A percentile compares a stretch with the other conserved stretches of the same genome.
Conservation (phyloP, 768 basidiomycete genomes). For the Tricholoma flavovirens region DNA sequence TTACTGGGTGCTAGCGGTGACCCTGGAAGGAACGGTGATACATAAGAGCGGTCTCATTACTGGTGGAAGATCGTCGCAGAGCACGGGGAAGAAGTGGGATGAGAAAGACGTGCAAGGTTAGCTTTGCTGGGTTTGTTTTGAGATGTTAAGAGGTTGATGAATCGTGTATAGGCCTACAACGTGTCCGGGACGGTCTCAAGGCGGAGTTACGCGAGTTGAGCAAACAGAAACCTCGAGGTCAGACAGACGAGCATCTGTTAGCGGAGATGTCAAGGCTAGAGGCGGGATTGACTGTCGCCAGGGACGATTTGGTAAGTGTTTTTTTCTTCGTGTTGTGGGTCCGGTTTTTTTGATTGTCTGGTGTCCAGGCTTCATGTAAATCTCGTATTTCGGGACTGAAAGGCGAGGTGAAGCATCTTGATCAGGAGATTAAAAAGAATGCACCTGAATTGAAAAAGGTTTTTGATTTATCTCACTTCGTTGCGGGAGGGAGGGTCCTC, state of each 20-base stretch:
- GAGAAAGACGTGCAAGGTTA: slow-evolving; percentile 88
- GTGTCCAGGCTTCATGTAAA: slow-evolving; percentile 62
- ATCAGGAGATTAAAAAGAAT: slow-evolving; percentile 60
- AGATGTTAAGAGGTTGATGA: not conserved
- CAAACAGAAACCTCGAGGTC: slow-evolving; percentile 77
- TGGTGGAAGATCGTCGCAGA: slow-evolving; percentile 80
- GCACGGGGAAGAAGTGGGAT: slow-evolving; percentile 84
- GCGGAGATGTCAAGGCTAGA: slow-evolving; percentile 77
- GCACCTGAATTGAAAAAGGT: slow-evolving; percentile 73
- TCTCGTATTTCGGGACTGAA: slow-evolving; percentile 71
- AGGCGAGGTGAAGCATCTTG: slow-evolving; percentile 79
- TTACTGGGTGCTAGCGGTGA: slow-evolving; percentile 60
- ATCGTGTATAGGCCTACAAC: slow-evolving; percentile 32
- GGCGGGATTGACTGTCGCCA: slow-evolving; percentile 63
- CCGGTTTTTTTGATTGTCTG: not conserved
- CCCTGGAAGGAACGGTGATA: slow-evolving; percentile 93
- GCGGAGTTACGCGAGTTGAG: slow-evolving; percentile 76
- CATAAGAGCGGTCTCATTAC: slow-evolving; percentile 98
- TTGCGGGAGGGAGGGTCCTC: not conserved
- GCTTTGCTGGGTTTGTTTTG: not conserved
- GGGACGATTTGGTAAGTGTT: slow-evolving; percentile 73
- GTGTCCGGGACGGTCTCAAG: slow-evolving; percentile 65
- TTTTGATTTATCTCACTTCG: not conserved
- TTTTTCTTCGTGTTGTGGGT: not conserved
- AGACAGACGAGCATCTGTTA: slow-evolving; percentile 75